Evolutionary conservation across 108 stramenopile species (phyloP), one percentile per base, ranked within the genome.

Genomic region (Nitzschia palea): DNA sequence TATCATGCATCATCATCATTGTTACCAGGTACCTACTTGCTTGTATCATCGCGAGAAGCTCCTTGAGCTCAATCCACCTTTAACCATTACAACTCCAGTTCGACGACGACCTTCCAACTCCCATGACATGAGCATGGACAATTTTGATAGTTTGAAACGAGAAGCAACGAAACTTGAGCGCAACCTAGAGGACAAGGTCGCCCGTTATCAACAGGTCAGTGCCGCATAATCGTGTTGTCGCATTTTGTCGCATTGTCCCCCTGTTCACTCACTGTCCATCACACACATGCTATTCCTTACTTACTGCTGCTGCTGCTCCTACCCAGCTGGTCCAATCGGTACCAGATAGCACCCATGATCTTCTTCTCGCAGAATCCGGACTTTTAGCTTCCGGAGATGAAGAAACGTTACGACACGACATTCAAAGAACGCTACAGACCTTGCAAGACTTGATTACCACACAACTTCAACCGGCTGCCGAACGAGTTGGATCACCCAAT

Each of bases 121-220:
- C 34, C 55, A 55, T 68, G 67, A 57, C 22, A 55, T 31, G 37
- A 76, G 35, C 44, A 81, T 81, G 80, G 80, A 80, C 44, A 81
- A 78, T 70, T 93, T 90, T 55, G 92, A 93, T 55, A 50, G 58
- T 29, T 57, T 93, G 37, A 79, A 89, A 48, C 82, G 92, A 36
- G 88, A 93, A 63, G 92, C 92, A 9, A 89, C 87, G 20, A 84
- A 88, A 33, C 69, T 93, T 32, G 92, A 93, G 51, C 71, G 92
- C 32, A 74, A 74, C 26, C 70, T 93, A 47, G 92, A 93, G 53
- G 92, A 93, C 57, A 81, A 84, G 57, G 83, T 93, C 14, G 67
- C 87, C 15, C 56, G 89, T 35, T 93, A 90, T 71, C 88, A 88
- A 51, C 91, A 92, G 91, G 88, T 92, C 56, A 22, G 70, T 52